These are phyloP conservation scores for Chamaenerion angustifolium DNA, from an alignment of 345 rosid species.

Conservation along the genomic window DNA sequence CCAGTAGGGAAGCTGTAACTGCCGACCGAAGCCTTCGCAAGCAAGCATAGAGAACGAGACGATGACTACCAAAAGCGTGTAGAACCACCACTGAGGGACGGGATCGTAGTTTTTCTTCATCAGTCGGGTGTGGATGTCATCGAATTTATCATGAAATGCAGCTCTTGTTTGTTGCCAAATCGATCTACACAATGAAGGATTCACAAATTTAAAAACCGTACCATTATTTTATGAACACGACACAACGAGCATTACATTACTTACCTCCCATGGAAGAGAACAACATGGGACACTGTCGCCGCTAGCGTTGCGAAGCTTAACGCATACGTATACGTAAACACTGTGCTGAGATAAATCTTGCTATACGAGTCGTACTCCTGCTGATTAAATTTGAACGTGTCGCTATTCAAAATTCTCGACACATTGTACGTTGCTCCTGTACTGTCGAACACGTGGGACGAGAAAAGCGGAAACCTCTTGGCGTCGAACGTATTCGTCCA, in stretches of 20 bases:
- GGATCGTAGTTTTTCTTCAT: conserved; percentile 47
- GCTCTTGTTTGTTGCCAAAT: conserved; percentile 30
- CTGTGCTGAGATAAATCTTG: conserved; percentile 25
- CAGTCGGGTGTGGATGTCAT: conserved; percentile 55
- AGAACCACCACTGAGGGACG: conserved; percentile 47
- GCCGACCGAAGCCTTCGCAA: conserved; percentile 30
- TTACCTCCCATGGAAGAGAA: conserved; percentile 30
- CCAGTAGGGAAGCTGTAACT: conserved; percentile 50
- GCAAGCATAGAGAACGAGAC: conserved; percentile 25
- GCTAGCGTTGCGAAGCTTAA: conserved; percentile 24
- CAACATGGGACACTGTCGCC: conserved; percentile 27
- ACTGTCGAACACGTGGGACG: conserved; percentile 20
- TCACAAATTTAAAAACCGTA: background rate
- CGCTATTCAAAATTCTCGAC: conserved; percentile 12
- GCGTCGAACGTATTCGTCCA: conserved; percentile 29
- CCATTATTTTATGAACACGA: no score
- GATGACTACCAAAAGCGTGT: conserved; percentile 10
- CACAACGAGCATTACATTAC: no score
- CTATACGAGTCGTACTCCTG: conserved; percentile 25
- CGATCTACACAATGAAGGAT: conserved; percentile 8
- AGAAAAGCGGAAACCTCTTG: conserved; percentile 32
- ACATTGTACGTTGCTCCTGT: conserved; percentile 22
- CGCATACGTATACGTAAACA: conserved; percentile 23
- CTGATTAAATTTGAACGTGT: conserved; percentile 18
- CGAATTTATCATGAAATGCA: conserved; percentile 18